These are phyloP conservation scores for Casuarina cunninghamiana DNA, from an alignment of 306 rosid species.

Conservation along the genomic window DNA sequence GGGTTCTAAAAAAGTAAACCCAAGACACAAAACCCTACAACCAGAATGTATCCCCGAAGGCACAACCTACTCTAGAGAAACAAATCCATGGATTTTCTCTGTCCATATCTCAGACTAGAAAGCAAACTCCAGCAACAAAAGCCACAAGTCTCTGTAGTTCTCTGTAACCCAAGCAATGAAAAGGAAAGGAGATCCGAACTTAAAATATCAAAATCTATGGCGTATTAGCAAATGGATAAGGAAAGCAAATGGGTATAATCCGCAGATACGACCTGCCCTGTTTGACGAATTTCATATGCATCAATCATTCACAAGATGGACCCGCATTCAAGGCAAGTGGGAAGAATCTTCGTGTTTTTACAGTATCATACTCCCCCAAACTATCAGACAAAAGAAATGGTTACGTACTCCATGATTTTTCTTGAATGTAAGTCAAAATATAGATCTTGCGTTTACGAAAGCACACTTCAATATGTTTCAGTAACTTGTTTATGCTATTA, in stretches of 20 bases:
- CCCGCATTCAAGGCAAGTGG: slow-evolving; percentile 24
- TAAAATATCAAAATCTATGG: neutral
- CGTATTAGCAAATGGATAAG: neutral
- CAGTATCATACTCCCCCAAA: neutral
- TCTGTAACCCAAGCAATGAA: slow-evolving; percentile 3
- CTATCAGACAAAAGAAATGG: neutral
- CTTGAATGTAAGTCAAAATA: too few relatives aligned
- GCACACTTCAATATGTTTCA: too few relatives aligned
- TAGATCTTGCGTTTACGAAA: too few relatives aligned
- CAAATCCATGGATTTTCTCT: slow-evolving; percentile 8
- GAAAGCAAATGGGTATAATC: slow-evolving; percentile 6
- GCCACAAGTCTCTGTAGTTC: neutral
- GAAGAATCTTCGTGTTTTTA: slow-evolving; percentile 25
- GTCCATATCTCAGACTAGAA: neutral
- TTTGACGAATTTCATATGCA: slow-evolving; percentile 9
- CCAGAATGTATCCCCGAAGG: slow-evolving; percentile 14
- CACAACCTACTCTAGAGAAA: slow-evolving; percentile 5
- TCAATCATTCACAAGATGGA: slow-evolving; percentile 29
- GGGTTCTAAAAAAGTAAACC: slow-evolving; percentile 17
- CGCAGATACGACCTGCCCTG: neutral
- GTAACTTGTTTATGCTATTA: too few relatives aligned
- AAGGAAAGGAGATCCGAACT: neutral
- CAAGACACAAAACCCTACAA: slow-evolving; percentile 34
- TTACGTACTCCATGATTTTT: too few relatives aligned
- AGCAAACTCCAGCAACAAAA: slow-evolving; percentile 5